These are phyloP conservation scores for Sclerotinia nivalis DNA, from an alignment of 2,329 filamentous ascomycete genomes.

Conservation along the genomic window DNA sequence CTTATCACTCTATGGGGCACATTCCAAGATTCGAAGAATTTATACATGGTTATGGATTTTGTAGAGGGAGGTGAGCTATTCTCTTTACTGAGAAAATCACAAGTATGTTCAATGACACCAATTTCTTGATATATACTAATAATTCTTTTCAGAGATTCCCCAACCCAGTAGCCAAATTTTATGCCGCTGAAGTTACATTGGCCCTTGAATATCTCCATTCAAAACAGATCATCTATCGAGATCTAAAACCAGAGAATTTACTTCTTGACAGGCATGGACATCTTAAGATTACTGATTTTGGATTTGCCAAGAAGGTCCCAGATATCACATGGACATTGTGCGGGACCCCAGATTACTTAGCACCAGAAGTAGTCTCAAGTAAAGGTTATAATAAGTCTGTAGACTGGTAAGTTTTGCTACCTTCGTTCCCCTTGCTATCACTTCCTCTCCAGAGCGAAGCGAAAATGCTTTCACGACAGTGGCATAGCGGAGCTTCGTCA, in stretches of 20 bases:
- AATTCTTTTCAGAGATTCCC: slow-evolving; percentile 74
- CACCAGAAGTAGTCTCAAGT: slow-evolving; percentile 96
- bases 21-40: slow-evolving; percentile 90
- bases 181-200: slow-evolving; percentile 94
- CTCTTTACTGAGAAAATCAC: slow-evolving; percentile 89
- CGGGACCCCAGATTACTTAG: slow-evolving; percentile 95
- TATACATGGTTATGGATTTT: slow-evolving; percentile 99
- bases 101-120: slow-evolving; percentile 50
- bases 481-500: not conserved
- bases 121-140: slow-evolving; percentile 23
- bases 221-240: slow-evolving; percentile 95
- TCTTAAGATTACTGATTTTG: slow-evolving; percentile 97
- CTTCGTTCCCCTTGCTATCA: slow-evolving; percentile 43
- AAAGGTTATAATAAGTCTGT: slow-evolving; percentile 99
- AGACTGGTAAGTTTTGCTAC: slow-evolving; percentile 63
- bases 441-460: not conserved
- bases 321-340: slow-evolving; percentile 99
- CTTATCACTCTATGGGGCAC: slow-evolving; percentile 98
- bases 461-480: not conserved
- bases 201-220: slow-evolving; percentile 94
- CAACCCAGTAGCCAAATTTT: slow-evolving; percentile 98
- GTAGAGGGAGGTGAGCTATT: slow-evolving; percentile 98
- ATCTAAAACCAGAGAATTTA: slow-evolving; percentile 93
- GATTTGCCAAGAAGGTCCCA: slow-evolving; percentile 95
- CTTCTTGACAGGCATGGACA: slow-evolving; percentile 90